These are phyloP conservation scores for Plasmopara muralis DNA, from an alignment of 352 stramenopile species.

Conservation along the genomic window DNA sequence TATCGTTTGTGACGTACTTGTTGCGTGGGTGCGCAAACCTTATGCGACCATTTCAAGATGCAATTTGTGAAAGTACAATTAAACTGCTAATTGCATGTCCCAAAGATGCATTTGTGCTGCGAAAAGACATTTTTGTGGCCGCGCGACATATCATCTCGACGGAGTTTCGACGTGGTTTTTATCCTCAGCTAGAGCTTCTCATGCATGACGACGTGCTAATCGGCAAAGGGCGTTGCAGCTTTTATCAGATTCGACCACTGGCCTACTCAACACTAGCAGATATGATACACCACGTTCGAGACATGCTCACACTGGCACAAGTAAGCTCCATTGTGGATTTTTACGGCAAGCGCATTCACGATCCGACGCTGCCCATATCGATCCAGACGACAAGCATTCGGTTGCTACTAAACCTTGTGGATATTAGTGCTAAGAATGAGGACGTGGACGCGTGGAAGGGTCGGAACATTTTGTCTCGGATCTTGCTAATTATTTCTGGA, in stretches of 20 bases:
- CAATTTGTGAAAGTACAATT: conserved; percentile 91
- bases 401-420: conserved; percentile 94
- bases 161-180: conserved; percentile 96
- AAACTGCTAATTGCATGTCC: conserved; percentile 93
- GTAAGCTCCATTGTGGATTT: conserved; percentile 93
- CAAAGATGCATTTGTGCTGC: conserved; percentile 89
- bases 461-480: conserved; percentile 85
- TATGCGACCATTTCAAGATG: conserved; percentile 93
- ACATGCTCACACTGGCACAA: conserved; percentile 92
- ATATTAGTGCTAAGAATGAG: conserved; percentile 95
- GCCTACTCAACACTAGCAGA: conserved; percentile 96
- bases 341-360: conserved; percentile 90
- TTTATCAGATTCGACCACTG: conserved; percentile 90
- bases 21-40: conserved; percentile 88
- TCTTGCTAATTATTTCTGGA: conserved; percentile 89
- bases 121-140: conserved; percentile 95
- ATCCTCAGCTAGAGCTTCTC: conserved; percentile 90
- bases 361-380: conserved; percentile 89
- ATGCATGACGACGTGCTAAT: conserved; percentile 95
- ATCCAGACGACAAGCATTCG: conserved; percentile 96
- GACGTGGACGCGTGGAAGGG: conserved; percentile 83
- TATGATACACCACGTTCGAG: conserved; percentile 95
- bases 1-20: conserved; percentile 97
- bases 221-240: conserved; percentile 74
- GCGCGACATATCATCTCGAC: conserved; percentile 96